phyloP scores from a whole-genome alignment of 2,329 filamentous ascomycete species.

The Penicillium italicum region DNA sequence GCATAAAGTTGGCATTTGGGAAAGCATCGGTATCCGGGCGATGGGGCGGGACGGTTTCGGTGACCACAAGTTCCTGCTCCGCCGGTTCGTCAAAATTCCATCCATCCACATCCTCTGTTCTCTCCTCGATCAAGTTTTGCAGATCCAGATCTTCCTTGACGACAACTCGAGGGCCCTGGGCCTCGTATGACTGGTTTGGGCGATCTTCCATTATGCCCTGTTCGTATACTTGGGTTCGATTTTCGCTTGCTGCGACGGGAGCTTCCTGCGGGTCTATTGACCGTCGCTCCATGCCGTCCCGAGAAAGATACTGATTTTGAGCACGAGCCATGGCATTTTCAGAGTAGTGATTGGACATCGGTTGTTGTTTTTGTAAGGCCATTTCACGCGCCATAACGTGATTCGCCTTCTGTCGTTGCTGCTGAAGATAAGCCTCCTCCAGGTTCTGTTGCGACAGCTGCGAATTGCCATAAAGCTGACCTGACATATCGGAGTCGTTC shows the following conservation, averaged over 20 bases:
- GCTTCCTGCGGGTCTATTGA: constrained; percentile 42
- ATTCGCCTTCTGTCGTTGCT: constrained; percentile 51
- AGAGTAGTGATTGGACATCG: constrained; percentile 50
- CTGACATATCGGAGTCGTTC: constrained; percentile 42
- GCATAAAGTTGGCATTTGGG: constrained; percentile 71
- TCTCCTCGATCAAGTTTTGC: constrained; percentile 47
- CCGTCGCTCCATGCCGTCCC: constrained; percentile 43
- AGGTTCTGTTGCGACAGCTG: constrained; percentile 54
- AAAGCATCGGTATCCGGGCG: constrained; percentile 85
- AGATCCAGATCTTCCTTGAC: constrained; percentile 43
- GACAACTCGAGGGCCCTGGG: constrained; percentile 52
- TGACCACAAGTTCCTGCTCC: constrained; percentile 47
- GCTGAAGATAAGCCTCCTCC: constrained; percentile 58
- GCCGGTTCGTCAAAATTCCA: constrained; percentile 90
- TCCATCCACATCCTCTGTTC: constrained; percentile 60
- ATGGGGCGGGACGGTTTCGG: constrained; percentile 51
- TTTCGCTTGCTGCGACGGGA: constrained; percentile 54
- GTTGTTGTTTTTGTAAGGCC: constrained; percentile 58
- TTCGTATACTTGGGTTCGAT: constrained; percentile 47
- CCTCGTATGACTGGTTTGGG: constrained; percentile 57
- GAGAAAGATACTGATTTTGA: constrained; percentile 42
- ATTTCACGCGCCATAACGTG: constrained; percentile 51
- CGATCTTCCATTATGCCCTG: constrained; percentile 50
- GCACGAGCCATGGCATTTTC: constrained; percentile 41
- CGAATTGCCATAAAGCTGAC: constrained; percentile 46